Percentiles rank a stretch among this genome's conserved stretches.
Evolutionary conservation across 441 rosid genomes (phyloP).

Genomic region (Isatis lusitanica): DNA sequence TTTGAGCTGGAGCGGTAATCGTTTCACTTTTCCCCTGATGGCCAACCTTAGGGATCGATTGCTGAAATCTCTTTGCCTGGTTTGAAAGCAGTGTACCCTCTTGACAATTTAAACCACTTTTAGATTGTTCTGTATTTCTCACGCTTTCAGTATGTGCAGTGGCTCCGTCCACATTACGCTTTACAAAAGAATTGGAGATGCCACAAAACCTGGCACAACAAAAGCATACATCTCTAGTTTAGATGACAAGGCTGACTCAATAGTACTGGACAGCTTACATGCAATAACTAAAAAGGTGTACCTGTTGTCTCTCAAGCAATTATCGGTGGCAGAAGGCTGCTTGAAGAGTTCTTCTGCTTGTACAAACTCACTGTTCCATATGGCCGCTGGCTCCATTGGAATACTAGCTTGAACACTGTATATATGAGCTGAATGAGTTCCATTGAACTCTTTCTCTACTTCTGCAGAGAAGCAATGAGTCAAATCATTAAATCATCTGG

Average conservation of each 20-base stretch:
- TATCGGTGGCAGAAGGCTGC: conserved; percentile 52
- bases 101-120: conserved; percentile 33
- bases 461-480: conserved; percentile 48
- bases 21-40: conserved; percentile 44
- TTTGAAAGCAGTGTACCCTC: conserved; percentile 29
- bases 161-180: conserved; percentile 50
- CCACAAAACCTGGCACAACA: conserved; percentile 68
- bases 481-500: not conserved
- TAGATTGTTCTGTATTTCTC: conserved; percentile 39
- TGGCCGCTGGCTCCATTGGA: conserved; percentile 76
- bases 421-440: conserved; percentile 63
- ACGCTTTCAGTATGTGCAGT: conserved; percentile 39
- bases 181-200: conserved; percentile 61
- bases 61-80: conserved; percentile 44
- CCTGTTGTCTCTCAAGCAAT: conserved; percentile 95
- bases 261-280: not conserved
- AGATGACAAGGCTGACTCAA: conserved; percentile 12
- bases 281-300: conserved; percentile 21
- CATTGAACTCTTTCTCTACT: conserved; percentile 69
- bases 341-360: conserved; percentile 86
- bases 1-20: conserved; percentile 34
- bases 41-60: conserved; percentile 42
- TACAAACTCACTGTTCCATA: conserved; percentile 85
- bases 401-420: conserved; percentile 83
- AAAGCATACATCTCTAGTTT: conserved; percentile 1